Conservation (phyloP, 1,139 yeast genomes). For the Protomyces pachydermus region DNA sequence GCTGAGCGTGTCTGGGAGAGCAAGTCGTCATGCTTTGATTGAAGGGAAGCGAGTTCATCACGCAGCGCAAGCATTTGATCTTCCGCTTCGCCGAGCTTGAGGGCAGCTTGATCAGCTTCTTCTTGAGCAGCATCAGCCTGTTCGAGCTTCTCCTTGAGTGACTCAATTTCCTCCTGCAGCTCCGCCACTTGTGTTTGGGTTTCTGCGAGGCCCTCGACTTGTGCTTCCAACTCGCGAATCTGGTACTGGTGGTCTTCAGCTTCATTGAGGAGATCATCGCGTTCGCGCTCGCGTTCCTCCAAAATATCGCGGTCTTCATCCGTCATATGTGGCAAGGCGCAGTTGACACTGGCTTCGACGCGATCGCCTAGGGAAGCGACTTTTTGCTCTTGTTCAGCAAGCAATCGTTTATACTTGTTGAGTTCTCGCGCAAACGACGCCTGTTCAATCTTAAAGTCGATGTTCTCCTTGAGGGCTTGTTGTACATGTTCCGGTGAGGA, state of each 20-base stretch:
- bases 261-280: slow-evolving; percentile 9
- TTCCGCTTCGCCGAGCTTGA: background rate
- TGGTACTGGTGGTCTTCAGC: slow-evolving; percentile 14
- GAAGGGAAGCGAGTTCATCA: slow-evolving; percentile 42
- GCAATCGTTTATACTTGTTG: slow-evolving; percentile 27
- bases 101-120: background rate
- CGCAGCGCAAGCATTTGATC: slow-evolving; percentile 75
- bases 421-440: slow-evolving; percentile 30
- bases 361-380: slow-evolving; percentile 25
- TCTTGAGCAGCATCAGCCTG: background rate
- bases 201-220: slow-evolving; percentile 1
- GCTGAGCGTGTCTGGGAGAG: slow-evolving; percentile 9
- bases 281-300: slow-evolving; percentile 7
- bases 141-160: background rate
- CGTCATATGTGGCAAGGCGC: slow-evolving; percentile 18
- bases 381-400: slow-evolving; percentile 31
- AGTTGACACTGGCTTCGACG: slow-evolving; percentile 20
- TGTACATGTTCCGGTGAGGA: slow-evolving; percentile 33
- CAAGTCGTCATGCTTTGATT: slow-evolving; percentile 12
- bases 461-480: slow-evolving; percentile 32
- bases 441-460: slow-evolving; percentile 32
- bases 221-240: slow-evolving; percentile 15
- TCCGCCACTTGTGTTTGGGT: background rate
- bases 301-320: slow-evolving; percentile 20
- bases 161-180: slow-evolving; percentile 2